Conservation (phyloP, 2,329 filamentous ascomycete genomes). For the Dactylellina drechsleri region DNA sequence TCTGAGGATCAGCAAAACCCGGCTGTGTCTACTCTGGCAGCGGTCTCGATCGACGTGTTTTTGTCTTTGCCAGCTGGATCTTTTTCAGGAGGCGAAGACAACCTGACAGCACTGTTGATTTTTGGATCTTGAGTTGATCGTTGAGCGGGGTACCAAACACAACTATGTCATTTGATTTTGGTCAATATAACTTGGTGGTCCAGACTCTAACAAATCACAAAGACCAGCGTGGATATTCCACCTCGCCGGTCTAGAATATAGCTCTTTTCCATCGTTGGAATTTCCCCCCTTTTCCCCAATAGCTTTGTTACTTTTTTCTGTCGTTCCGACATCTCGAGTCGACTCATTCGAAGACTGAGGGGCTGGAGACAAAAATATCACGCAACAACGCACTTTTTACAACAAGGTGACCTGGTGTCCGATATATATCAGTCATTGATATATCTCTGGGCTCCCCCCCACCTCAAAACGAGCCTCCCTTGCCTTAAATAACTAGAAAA, state of each 20-base stretch:
- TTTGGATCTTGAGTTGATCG: background rate
- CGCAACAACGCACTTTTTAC: constrained; percentile 46
- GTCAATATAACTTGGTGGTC: constrained; percentile 26
- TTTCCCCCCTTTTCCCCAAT: background rate
- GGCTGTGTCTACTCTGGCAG: constrained; percentile 5
- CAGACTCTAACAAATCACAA: constrained; percentile 28
- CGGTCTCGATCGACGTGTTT: constrained; percentile 11
- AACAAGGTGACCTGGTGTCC: constrained; percentile 19
- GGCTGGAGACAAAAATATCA: constrained; percentile 11
- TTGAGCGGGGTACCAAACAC: constrained; percentile 49
- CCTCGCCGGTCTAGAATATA: constrained; percentile 4
- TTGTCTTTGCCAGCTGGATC: constrained; percentile 9
- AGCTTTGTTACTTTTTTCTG: constrained; percentile 2
- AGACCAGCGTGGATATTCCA: constrained; percentile 33
- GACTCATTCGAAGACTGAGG: constrained; percentile 10
- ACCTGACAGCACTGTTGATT: background rate
- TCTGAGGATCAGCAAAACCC: constrained; percentile 24
- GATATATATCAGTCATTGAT: constrained; percentile 35
- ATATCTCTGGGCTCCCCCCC: constrained; percentile 29
- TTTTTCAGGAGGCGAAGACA: constrained; percentile 25
- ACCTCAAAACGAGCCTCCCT: constrained; percentile 6
- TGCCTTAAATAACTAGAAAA: background rate
- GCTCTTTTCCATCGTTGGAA: constrained; percentile 15
- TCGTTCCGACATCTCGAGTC: constrained; percentile 10
- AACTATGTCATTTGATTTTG: constrained; percentile 49